Percentiles rank a stretch among this genome's conserved stretches.
Evolutionary conservation across 192 early-diverging fungal genomes (phyloP).

Genomic region (Piromyces sp.): DNA sequence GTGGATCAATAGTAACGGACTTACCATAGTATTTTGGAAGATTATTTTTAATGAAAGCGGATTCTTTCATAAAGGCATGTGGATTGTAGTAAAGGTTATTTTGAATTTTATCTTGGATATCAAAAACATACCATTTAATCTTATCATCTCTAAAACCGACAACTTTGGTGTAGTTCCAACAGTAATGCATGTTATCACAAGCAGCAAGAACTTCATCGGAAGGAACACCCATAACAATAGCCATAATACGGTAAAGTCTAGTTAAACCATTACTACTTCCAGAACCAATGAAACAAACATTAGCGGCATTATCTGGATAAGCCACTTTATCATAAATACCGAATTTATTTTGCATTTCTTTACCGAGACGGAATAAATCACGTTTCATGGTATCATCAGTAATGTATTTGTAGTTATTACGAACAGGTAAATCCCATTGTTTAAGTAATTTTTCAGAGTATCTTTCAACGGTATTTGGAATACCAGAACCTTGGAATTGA

Average conservation of each 20-base stretch:
- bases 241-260: neutral
- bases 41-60: neutral
- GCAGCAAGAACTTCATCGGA: neutral
- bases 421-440: neutral
- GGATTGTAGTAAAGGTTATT: no score
- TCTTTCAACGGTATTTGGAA: neutral
- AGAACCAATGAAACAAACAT: neutral
- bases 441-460: neutral
- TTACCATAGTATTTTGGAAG: neutral
- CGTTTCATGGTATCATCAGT: neutral
- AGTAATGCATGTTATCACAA: neutral
- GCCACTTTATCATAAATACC: neutral
- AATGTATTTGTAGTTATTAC: neutral
- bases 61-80: neutral
- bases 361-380: neutral
- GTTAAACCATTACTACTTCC: neutral
- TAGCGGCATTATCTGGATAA: neutral
- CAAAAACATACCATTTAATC: no score
- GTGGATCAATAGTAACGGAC: neutral
- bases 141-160: no score
- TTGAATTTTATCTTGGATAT: no score
- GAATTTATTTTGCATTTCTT: neutral
- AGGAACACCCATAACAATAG: neutral
- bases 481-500: neutral
- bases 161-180: neutral